Evolutionary conservation across 352 stramenopile species (phyloP).

Genomic region (Aphanomyces stellatus): DNA sequence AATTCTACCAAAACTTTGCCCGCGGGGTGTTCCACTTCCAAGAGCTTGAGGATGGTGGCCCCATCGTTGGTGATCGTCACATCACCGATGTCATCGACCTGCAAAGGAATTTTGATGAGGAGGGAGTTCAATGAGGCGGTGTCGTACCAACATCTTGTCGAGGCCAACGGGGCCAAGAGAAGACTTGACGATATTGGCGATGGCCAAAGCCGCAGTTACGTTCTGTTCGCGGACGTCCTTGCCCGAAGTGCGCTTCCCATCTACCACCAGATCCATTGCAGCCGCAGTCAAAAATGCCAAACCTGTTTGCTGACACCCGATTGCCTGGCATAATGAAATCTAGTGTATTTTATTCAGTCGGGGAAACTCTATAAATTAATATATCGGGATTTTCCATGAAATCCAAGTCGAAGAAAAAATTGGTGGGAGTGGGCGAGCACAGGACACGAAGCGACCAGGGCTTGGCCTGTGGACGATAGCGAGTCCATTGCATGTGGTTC

Average conservation of each 20-base stretch:
- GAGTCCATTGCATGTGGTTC: too few relatives aligned
- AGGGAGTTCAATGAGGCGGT: background rate
- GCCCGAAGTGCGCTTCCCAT: conserved; percentile 86
- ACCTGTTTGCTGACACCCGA: background rate
- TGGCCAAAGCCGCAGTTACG: conserved; percentile 95
- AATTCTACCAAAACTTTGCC: conserved; percentile 98
- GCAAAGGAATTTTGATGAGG: conserved; percentile 8
- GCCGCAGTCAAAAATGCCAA: background rate
- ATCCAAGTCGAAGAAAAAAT: too few relatives aligned
- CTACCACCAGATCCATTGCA: conserved; percentile 66
- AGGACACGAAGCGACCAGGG: too few relatives aligned
- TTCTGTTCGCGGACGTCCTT: conserved; percentile 93
- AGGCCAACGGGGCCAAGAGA: conserved; percentile 97
- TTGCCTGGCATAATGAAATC: background rate
- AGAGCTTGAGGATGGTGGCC: conserved; percentile 99
- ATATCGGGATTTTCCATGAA: background rate
- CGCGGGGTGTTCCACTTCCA: conserved; percentile 99
- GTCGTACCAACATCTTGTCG: conserved; percentile 98
- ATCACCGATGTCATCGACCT: conserved; percentile 94
- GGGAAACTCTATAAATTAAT: background rate
- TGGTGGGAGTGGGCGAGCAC: too few relatives aligned
- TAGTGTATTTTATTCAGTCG: background rate
- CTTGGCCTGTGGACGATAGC: too few relatives aligned
- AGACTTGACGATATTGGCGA: conserved; percentile 99
- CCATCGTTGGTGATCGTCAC: conserved; percentile 99